Evolutionary conservation across 352 stramenopile genomes (phyloP), one percentile per base, ranked within the genome.

Genomic region (Pelagophyceae sp.): DNA sequence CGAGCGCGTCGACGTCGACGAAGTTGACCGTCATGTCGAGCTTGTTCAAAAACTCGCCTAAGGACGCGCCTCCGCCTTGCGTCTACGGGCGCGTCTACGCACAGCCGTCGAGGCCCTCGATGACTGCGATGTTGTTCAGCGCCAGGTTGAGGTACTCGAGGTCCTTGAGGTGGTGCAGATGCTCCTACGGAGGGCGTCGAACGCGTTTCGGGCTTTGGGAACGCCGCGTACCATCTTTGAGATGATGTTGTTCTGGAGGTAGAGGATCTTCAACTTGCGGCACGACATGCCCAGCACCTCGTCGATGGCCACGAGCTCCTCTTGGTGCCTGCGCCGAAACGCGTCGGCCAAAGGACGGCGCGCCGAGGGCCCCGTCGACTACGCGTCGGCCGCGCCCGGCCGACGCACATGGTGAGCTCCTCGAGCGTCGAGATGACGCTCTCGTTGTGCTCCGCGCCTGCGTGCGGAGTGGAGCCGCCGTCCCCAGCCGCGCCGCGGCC

Each of bases 171-270:
- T 96, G 91, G 81, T 90, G 89, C 71, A 97, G 82, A 80, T 96
- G 91, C 77, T 95, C 86, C n/a, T n/a, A n/a, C n/a, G n/a, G n/a
- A n/a, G n/a, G n/a, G n/a, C n/a, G n/a, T n/a, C n/a, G n/a, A n/a
- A n/a, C n/a, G n/a, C n/a, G n/a, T n/a, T n/a, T n/a, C n/a, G n/a
- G n/a, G n/a, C n/a, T n/a, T n/a, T n/a, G n/a, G n/a, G n/a, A n/a
- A n/a, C n/a, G n/a, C n/a, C n/a, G n/a, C n/a, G n/a, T n/a, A n/a
- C n/a, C 51, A 97, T 96, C 61, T 90, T 89, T 19, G 90, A 82
- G 78, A 98, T 97, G 79, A 97, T 96, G 84, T 97, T 98, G 86
- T 98, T 97, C 79, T 97, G 93, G 50, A 98, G 85, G 77, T 97
- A 94, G 27, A 98, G 78, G 67, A 98, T 98, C 75, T 93, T 94